A percentile compares a stretch with the other conserved stretches of the same genome.
Evolutionary conservation across 768 basidiomycete species (phyloP).

Genomic region (Leccinum uliginosum): DNA sequence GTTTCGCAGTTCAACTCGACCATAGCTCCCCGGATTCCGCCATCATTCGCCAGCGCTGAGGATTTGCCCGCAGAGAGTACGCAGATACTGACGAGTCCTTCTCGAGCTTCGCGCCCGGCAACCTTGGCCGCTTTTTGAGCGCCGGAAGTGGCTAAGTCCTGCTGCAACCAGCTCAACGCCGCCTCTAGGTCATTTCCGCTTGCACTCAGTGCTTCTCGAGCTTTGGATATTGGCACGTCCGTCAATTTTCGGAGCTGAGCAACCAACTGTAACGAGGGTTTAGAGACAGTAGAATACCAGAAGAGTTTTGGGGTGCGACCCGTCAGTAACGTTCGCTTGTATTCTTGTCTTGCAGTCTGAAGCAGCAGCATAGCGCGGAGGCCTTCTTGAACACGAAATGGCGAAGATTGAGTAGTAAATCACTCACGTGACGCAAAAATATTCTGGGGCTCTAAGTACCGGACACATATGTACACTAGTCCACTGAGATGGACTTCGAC

Average conservation of each 20-base stretch:
- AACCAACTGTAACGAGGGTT: constrained; percentile 71
- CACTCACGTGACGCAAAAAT: constrained; percentile 21
- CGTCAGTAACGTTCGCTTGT: background rate
- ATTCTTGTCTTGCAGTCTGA: constrained; percentile 1
- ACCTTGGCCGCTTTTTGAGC: constrained; percentile 83
- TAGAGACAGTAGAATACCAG: constrained; percentile 52
- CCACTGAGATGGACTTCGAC: constrained; percentile 23
- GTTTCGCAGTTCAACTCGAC: constrained; percentile 95
- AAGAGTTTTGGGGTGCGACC: background rate
- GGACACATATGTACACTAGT: background rate
- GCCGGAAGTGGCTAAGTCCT: constrained; percentile 67
- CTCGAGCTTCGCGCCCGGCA: constrained; percentile 62
- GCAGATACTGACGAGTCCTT: constrained; percentile 79
- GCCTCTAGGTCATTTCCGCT: constrained; percentile 67
- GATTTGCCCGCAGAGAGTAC: constrained; percentile 63
- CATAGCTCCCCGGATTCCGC: constrained; percentile 72
- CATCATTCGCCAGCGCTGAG: constrained; percentile 30
- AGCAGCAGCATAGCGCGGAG: constrained; percentile 13
- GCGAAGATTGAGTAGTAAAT: background rate
- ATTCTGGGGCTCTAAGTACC: background rate
- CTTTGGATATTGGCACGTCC: constrained; percentile 81
- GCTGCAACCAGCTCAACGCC: constrained; percentile 78
- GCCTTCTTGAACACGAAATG: background rate
- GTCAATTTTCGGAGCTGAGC: constrained; percentile 80
- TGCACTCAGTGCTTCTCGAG: constrained; percentile 78